Evolutionary conservation across 2,329 filamentous ascomycete genomes (phyloP), one percentile per base, ranked within the genome.

Genomic region (Fusarium austroafricanum): DNA sequence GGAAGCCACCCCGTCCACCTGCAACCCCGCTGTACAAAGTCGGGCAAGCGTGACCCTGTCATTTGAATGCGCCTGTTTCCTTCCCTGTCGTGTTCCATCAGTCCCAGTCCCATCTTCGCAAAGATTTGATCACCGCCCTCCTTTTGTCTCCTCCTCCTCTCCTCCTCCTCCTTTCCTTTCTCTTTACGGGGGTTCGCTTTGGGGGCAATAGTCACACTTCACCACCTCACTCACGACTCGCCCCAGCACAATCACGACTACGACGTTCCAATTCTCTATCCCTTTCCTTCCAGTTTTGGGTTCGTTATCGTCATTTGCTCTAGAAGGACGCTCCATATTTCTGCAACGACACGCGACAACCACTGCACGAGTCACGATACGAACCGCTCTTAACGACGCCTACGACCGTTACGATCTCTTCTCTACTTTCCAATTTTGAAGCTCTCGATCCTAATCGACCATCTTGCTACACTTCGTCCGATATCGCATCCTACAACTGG

Each of bases 341-440:
- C 68, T 63, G 67, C 68, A 64, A 71, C 68, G 46, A 68, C 66
- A 55, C 68, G 56, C 58, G 68, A 68, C 61, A 71, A 62, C 21
- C 45, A 38, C 58, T 64, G 58, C 61, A 69, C 65, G 66, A 68
- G 66, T 54, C 56, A 60, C 67, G 65, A 63, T 53, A 52, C 45
- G 58, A 58, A 62, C 54, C 57, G 61, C 57, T 60, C 63, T 68
- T 73, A 50, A 75, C 73, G 73, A 75, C 62, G 59, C 61, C 64
- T 65, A 75, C 68, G 73, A 75, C 72, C 58, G 66, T 71, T 74
- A 75, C 73, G 73, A 73, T 43, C 61, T 61, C 47, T 63, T 47
- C 60, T 65, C 47, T 61, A 47, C 40, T 62, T 69, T 54, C 35
- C 15, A 46, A 39, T 50, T 52, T 60, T 47, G 58, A 53, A 47